Conservation (phyloP, 352 stramenopile genomes). For the Globisporangium yorkense region DNA sequence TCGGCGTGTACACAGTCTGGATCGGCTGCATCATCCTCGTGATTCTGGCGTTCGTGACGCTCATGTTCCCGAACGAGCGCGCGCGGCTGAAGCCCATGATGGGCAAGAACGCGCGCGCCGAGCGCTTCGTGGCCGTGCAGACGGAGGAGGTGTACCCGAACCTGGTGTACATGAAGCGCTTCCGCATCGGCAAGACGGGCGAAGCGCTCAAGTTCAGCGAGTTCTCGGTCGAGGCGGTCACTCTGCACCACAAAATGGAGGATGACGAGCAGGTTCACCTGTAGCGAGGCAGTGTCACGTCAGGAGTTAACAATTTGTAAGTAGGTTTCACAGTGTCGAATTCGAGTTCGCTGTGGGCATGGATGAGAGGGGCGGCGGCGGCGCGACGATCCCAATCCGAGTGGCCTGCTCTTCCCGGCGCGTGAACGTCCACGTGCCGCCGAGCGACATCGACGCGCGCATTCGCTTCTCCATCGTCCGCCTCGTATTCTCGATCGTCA, state of each 20-base stretch:
- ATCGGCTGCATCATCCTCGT: conserved; percentile 15
- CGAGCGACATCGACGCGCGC: neutral
- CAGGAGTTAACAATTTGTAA: neutral
- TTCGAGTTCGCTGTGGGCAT: neutral
- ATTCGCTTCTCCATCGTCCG: conserved; percentile 22
- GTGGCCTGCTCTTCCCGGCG: neutral
- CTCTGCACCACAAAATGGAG: conserved; percentile 61
- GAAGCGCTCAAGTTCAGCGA: conserved; percentile 70
- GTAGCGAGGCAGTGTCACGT: conserved; percentile 7
- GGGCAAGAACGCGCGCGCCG: conserved; percentile 46
- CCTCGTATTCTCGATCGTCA: conserved; percentile 25
- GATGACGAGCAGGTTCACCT: conserved; percentile 63
- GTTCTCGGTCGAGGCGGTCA: conserved; percentile 57
- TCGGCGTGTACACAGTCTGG: conserved; percentile 39
- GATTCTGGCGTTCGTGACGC: conserved; percentile 39
- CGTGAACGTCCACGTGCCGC: neutral
- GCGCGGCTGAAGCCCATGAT: conserved; percentile 37
- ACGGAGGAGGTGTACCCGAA: conserved; percentile 73
- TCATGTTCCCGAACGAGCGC: conserved; percentile 47
- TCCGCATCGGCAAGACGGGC: conserved; percentile 60
- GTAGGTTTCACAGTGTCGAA: neutral
- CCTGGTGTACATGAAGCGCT: conserved; percentile 75
- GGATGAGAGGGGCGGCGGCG: neutral
- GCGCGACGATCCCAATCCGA: neutral
- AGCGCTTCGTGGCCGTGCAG: conserved; percentile 61